These are phyloP conservation scores for Trichoderma sp. DNA, from an alignment of 2,329 filamentous ascomycete species.

Conservation along the genomic window DNA sequence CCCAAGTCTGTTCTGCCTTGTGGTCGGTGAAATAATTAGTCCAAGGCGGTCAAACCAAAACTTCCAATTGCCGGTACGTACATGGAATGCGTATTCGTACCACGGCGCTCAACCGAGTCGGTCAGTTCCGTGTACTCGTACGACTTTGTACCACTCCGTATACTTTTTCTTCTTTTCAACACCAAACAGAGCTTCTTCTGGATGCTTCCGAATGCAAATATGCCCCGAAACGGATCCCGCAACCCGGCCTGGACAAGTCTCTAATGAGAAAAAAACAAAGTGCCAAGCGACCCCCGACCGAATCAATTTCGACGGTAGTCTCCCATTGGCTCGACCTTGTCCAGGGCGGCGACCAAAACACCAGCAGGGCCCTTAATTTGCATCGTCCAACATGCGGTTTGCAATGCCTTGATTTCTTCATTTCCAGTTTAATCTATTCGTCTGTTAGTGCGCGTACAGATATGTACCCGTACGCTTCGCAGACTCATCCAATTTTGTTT, in stretches of 20 bases:
- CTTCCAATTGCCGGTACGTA: not conserved
- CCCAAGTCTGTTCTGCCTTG: not conserved
- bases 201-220: not conserved
- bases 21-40: not conserved
- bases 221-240: not conserved
- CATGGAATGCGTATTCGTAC: not conserved
- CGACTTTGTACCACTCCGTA: too few relatives aligned
- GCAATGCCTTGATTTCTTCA: not conserved
- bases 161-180: not conserved
- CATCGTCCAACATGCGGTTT: not conserved
- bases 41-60: not conserved
- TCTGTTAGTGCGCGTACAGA: not conserved
- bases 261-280: not conserved
- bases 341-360: slow-evolving; percentile 9
- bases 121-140: not conserved
- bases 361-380: slow-evolving; percentile 16
- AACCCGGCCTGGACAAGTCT: not conserved
- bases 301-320: not conserved
- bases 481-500: not conserved
- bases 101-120: not conserved
- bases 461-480: not conserved
- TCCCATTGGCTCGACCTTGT: slow-evolving; percentile 5
- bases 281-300: slow-evolving; percentile 5
- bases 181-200: not conserved
- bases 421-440: not conserved